Base-by-base conservation (phyloP, 768 basidiomycete genomes). In the Leccinum ochraceum region DNA sequence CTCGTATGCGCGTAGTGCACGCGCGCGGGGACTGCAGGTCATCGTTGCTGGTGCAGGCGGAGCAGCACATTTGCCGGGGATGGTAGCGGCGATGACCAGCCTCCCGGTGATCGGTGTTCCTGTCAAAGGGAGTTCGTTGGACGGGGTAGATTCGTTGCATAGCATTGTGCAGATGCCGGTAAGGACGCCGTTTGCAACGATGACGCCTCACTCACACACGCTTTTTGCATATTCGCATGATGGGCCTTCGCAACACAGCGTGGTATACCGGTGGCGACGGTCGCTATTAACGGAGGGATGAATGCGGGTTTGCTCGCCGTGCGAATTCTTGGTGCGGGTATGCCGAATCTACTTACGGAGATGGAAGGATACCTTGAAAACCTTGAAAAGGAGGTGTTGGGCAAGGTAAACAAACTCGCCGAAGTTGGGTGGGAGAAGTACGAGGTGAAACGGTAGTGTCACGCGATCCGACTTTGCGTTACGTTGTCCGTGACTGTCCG, bases 121-220 rank as follows among this genome's bases (percentile, higher is more conserved):
- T 2, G 97, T 99, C 58, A 97, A 95, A 72, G 95, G 93, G 11
- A 94, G 93, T 72, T 82, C 87, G 0, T 80, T 98, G 13, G 95
- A 97, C 72, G 97, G 97, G 0, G 94, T 99, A 1, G 97, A 98
- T 75, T 94, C 94, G n/a, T 75, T 99, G 67, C 87, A 97, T 70
- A 95, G 92, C 71, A 98, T 99, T 65, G 95, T 99, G 9, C 97
- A 98, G 77, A 99, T 99, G 97, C 97, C 97, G 20, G 94, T 95
- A 16, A 71, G 67, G 92, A 82, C 14, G 7, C 48, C 34, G 59
- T 9, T 13, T 11, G 13, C 17, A 10, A 42, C 4, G 42, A 42
- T 42, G 9, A 8, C 17, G 17, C 17, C 3, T 42, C 42, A 42
- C 42, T 42, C 9, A 42, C 42, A 4, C 9, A n/a, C 8, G 16